These are phyloP conservation scores for Suhomyces sp. DNA, from an alignment of 805 yeast species.

Conservation along the genomic window DNA sequence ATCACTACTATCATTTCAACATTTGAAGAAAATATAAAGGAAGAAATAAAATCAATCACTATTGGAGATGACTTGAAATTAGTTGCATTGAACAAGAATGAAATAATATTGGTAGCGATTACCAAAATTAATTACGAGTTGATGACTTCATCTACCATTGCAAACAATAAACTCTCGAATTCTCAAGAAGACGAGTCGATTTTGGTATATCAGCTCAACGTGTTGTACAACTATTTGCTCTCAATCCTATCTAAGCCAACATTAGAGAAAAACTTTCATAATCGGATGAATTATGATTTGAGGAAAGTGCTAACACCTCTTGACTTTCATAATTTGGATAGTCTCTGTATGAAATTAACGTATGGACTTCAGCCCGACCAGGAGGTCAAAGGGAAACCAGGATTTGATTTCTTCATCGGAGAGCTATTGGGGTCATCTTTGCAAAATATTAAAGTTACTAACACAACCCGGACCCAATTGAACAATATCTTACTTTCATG, in stretches of 20 bases:
- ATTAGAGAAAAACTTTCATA: constrained; percentile 63
- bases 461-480: constrained; percentile 56
- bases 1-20: constrained; percentile 76
- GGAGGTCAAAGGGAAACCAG: background rate
- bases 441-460: constrained; percentile 48
- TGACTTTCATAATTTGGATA: constrained; percentile 69
- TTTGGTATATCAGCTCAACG: constrained; percentile 56
- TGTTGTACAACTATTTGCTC: constrained; percentile 73
- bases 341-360: constrained; percentile 44
- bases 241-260: constrained; percentile 82
- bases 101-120: constrained; percentile 72
- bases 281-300: constrained; percentile 78
- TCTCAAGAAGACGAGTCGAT: constrained; percentile 15
- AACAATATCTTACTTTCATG: constrained; percentile 49
- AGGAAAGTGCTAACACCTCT: constrained; percentile 72
- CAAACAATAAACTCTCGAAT: too few relatives aligned
- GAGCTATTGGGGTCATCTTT: constrained; percentile 29
- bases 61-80: constrained; percentile 51
- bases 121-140: constrained; percentile 53
- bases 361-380: constrained; percentile 27
- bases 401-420: constrained; percentile 27
- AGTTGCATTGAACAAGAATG: constrained; percentile 60
- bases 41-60: constrained; percentile 50
- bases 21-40: constrained; percentile 48
- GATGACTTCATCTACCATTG: constrained; percentile 23